phyloP scores from a whole-genome alignment of 2,329 filamentous ascomycete species.

The Fusarium incarnatum region DNA sequence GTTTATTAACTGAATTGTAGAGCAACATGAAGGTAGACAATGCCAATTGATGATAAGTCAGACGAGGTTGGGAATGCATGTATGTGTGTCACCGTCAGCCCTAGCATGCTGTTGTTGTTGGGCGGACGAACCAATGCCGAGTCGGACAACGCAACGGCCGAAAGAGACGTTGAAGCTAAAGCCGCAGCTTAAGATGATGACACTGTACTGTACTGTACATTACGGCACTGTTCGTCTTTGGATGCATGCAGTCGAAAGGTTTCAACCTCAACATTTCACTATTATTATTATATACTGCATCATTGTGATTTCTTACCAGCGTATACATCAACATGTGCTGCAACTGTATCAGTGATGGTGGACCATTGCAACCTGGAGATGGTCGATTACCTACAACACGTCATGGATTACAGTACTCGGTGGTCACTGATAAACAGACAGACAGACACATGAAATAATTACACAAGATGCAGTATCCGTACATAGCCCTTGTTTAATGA shows the following conservation, averaged over 20 bases:
- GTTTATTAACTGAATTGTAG: constrained; percentile 1
- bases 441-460: background rate
- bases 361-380: background rate
- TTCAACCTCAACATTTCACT: background rate
- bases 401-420: background rate
- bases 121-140: constrained; percentile 9
- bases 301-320: constrained; percentile 12
- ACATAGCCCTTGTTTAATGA: background rate
- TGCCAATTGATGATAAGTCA: constrained; percentile 8
- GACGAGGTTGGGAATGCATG: constrained; percentile 13
- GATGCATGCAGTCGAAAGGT: background rate
- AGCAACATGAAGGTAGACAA: background rate
- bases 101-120: constrained; percentile 27
- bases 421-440: background rate
- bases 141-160: constrained; percentile 33
- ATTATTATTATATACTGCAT: background rate
- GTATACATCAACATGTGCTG: background rate
- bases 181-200: constrained; percentile 2
- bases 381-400: background rate
- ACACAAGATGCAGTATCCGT: background rate
- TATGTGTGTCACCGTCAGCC: constrained; percentile 36
- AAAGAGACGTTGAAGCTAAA: constrained; percentile 29
- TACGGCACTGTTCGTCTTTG: background rate
- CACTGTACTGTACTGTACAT: background rate
- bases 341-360: background rate